Base-by-base conservation (phyloP, 1,139 yeast genomes). In the Wickerhamomyces sp. region DNA sequence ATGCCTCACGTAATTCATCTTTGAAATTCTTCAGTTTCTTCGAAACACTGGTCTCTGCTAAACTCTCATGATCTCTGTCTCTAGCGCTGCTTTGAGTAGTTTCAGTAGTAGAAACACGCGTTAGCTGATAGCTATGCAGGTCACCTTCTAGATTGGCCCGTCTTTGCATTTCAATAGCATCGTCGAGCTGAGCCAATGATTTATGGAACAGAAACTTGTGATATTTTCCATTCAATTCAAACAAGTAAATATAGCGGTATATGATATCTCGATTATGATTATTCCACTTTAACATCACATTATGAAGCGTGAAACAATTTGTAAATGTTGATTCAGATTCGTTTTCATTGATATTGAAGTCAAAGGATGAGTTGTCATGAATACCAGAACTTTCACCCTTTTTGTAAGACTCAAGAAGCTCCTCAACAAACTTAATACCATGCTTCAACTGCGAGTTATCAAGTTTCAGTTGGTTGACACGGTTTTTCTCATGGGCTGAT, bases 261-360 rank as follows among this genome's bases (percentile, higher is more conserved):
- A 88, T 65, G 27, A 76, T 70, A 48, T 85, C 77, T 38, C 95
- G 68, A 12, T 82, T 68, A 7, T 66, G 59, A 45, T 84, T 82
- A 56, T 84, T 81, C 96, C 97, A 89, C 49, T 79, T 83, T 54
- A 89, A 58, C 51, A 80, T 77, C 58, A 89, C 71, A 49, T 84
- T 81, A 54, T 89, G 95, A 25, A 90, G 68, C 45, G 84, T 79
- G 56, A 85, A 90, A 39, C 94, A 67, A 56, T 92, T 90, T 47
- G 40, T 44, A 39, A 54, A 54, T 1, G 47, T 35, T n/a, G 44
- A 41, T 16, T 41, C 47, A 5, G 44, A 53, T 17, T 44, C 37
- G 14, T 36, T 26, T 21, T 46, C 46, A 28, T 40, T 39, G n/a
- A 47, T 37, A 7, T 29, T 33, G 31, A 46, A 44, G 19, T 45